Conservation (phyloP, 345 rosid species). For the Pistacia vera region DNA sequence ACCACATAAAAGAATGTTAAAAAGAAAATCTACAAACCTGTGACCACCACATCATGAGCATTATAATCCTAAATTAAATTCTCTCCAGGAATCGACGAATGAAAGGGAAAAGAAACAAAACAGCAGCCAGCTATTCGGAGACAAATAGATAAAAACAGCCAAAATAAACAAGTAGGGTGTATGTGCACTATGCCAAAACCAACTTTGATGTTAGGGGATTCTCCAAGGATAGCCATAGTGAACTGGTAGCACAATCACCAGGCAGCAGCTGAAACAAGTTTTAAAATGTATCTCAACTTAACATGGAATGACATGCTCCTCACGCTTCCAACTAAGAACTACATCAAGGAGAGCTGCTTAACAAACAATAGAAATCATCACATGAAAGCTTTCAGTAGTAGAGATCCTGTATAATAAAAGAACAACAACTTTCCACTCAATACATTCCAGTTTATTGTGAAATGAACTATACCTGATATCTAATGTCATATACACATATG, state of each 20-base stretch:
- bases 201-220: constrained; percentile 82
- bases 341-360: constrained; percentile 92
- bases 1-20: constrained; percentile 43
- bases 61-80: constrained; percentile 78
- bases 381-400: background rate
- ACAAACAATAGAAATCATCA: constrained; percentile 15
- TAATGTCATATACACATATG: too few species aligned
- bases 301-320: constrained; percentile 88
- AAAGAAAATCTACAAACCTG: constrained; percentile 76
- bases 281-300: constrained; percentile 91
- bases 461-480: background rate
- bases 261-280: constrained; percentile 89
- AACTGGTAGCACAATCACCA: constrained; percentile 94
- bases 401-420: constrained; percentile 9
- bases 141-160: constrained; percentile 84
- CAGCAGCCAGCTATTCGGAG: constrained; percentile 88
- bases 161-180: constrained; percentile 78
- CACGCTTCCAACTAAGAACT: constrained; percentile 89
- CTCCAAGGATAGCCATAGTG: constrained; percentile 90
- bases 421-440: background rate
- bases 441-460: background rate
- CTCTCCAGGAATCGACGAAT: constrained; percentile 95
- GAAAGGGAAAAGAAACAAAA: constrained; percentile 89
- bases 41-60: constrained; percentile 99
- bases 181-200: constrained; percentile 85